Conservation (phyloP, 2,329 filamentous ascomycete genomes). For the Penicillium nordicum region DNA sequence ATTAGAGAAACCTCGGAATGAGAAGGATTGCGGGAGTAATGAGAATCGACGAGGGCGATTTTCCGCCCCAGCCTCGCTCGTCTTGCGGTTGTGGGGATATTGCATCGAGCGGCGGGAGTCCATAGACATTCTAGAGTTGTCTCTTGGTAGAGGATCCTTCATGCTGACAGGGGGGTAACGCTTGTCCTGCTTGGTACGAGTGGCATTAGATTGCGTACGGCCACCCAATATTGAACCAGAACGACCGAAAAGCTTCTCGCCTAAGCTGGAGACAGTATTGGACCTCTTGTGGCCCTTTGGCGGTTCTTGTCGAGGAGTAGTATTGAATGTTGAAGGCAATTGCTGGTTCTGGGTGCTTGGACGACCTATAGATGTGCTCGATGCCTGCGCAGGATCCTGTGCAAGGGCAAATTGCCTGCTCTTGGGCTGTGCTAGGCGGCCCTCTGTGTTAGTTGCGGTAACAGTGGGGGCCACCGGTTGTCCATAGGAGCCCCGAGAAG, state of each 20-base stretch:
- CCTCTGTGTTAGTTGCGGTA: conserved; percentile 83
- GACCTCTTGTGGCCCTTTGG: conserved; percentile 62
- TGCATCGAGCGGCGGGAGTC: conserved; percentile 74
- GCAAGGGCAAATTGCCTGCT: conserved; percentile 65
- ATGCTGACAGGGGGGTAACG: conserved; percentile 91
- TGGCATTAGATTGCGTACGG: conserved; percentile 34
- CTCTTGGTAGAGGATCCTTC: conserved; percentile 65
- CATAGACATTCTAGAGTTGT: conserved; percentile 62
- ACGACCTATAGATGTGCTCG: conserved; percentile 55
- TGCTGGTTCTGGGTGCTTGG: conserved; percentile 58
- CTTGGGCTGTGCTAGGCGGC: conserved; percentile 80
- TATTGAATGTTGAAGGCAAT: conserved; percentile 56
- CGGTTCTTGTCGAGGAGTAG: conserved; percentile 50
- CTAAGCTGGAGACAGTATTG: conserved; percentile 74
- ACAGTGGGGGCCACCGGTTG: conserved; percentile 84
- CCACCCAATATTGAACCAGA: conserved; percentile 78
- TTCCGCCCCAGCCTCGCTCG: conserved; percentile 62
- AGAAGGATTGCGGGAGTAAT: conserved; percentile 63
- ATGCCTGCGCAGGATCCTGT: conserved; percentile 51
- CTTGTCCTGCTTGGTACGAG: conserved; percentile 53
- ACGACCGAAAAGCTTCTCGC: conserved; percentile 79
- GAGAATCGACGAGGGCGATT: conserved; percentile 67
- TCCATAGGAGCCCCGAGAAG: conserved; percentile 77
- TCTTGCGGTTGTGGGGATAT: conserved; percentile 66
- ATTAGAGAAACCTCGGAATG: conserved; percentile 61